Evolutionary conservation across 495 filamentous ascomycete species (phyloP), one percentile per base, ranked within the genome.

Genomic region (Penicillium subrubescens): DNA sequence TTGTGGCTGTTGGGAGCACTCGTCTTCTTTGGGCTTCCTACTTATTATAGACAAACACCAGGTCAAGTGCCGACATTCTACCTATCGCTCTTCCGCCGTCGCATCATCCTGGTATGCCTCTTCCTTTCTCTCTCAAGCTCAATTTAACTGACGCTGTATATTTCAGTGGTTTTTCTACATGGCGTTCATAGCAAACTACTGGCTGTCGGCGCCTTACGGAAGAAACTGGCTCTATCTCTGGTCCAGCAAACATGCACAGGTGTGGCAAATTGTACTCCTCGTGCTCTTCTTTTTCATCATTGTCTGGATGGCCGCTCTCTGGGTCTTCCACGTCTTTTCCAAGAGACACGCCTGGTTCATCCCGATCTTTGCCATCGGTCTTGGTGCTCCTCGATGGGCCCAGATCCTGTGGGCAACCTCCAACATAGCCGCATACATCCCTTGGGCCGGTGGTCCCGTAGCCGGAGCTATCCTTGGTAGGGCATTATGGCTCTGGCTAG

Each of bases 341-440:
- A 83, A 81, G 59, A 75, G 77, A 34, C 88, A 90, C 73, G 80
- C 78, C 5, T 90, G 88, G 88, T 81, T 89, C 67, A 69, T 90
- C 27, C 88, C 88, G 48, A 83, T 90, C 66, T 89, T 89, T 67
- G 87, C 88, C 35, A 81, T 89, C 60, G 86, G 86, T 41, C 81
- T 90, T 15, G 83, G 84, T 23, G 83, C 86, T 1, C 88, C 88
- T 0, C 78, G 87, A 50, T 90, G 88, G 87, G 82, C 81, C 31
- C 88, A 90, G 73, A 87, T 87, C 72, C 82, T 88, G 62, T 90
- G 88, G 88, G 81, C 77, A 17, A 83, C 80, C 0, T 85, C 82
- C 1, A 81, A 81, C 37, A 80, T 87, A 65, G 88, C 86, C 6
- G 66, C 75, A 35, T 90, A 85, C 63, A 73, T 90, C 7, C 88